A percentile compares a stretch with the other conserved stretches of the same genome.
Conservation (phyloP, 768 basidiomycete species). For the Mycena albidolilacea region DNA sequence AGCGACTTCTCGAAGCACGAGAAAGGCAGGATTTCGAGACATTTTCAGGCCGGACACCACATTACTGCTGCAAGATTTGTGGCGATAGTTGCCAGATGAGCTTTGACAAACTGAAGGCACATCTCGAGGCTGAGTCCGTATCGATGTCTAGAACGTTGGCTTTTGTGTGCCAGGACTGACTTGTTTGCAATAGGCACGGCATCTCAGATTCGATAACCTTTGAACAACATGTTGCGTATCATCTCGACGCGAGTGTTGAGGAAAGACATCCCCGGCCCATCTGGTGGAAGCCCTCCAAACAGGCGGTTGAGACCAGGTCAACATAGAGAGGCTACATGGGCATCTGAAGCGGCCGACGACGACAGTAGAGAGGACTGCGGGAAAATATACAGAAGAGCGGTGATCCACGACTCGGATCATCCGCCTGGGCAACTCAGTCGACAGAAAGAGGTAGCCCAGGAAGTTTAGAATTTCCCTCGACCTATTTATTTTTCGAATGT, state of each 20-base stretch:
- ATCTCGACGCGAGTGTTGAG: background rate
- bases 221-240: background rate
- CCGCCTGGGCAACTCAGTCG: too few relatives aligned
- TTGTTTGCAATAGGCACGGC: conserved; percentile 4
- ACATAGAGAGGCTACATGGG: too few relatives aligned
- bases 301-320: too few relatives aligned
- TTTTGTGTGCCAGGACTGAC: background rate
- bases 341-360: too few relatives aligned
- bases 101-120: background rate
- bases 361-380: too few relatives aligned
- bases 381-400: too few relatives aligned
- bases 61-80: conserved; percentile 20
- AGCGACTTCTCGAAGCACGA: conserved; percentile 9
- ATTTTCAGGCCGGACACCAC: too few relatives aligned
- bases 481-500: too few relatives aligned
- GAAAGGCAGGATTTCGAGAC: conserved; percentile 5
- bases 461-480: too few relatives aligned
- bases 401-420: too few relatives aligned
- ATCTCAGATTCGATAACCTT: background rate
- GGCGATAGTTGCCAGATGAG: background rate
- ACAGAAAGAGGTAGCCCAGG: too few relatives aligned
- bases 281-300: conserved; percentile 13
- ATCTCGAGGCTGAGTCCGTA: conserved; percentile 19
- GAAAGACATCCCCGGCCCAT: background rate
- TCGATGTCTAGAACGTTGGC: background rate